Base-by-base conservation (phyloP, 2,329 filamentous ascomycete species). In the Biscogniauxia sp. region DNA sequence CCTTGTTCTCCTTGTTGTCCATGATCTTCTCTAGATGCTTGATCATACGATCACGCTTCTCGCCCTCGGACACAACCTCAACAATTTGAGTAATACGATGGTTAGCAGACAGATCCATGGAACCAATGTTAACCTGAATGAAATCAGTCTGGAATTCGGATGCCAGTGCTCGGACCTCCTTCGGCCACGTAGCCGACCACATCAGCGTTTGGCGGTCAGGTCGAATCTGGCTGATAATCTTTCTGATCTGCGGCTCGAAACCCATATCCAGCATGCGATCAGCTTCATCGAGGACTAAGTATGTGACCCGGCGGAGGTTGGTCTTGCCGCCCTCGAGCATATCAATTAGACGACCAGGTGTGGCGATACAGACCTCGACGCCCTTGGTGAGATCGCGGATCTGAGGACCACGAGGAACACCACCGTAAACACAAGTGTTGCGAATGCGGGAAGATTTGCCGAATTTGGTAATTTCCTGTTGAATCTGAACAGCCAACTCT, bases 201-300 rank as follows among this genome's bases (percentile, higher is more conserved):
- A 99, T 97, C 83, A 95, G 95, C 65, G 95, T 99, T 79, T 99
- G 95, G 84, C 95, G 90, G 77, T 99, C 95, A 57, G 95, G 95
- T 70, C 95, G 92, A 78, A 98, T 98, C 81, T 99, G 95, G 66
- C 90, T 86, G 70, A 99, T 93, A 68, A 99, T 98, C 84, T 98
- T 98, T 82, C 95, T 92, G 73, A 99, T 98, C 78, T 98, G 95
- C 68, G 95, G 95, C 82, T 99, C 95, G 80, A 99, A 98, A 87
- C 95, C 95, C 95, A 99, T 99, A 82, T 99, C 95, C 76, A 99
- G 85, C 95, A 99, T 99, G 74, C 95, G 94, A 81, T 99, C 95
- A 76, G 95, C 95, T 83, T 99, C 95, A 73, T 99, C 95, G 66
- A 99, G 93, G 69, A 98, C 95, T 60, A 99, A 84, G 81, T 99